These are phyloP conservation scores for Pleurotus djamor DNA, from an alignment of 768 basidiomycete genomes.

Conservation along the genomic window DNA sequence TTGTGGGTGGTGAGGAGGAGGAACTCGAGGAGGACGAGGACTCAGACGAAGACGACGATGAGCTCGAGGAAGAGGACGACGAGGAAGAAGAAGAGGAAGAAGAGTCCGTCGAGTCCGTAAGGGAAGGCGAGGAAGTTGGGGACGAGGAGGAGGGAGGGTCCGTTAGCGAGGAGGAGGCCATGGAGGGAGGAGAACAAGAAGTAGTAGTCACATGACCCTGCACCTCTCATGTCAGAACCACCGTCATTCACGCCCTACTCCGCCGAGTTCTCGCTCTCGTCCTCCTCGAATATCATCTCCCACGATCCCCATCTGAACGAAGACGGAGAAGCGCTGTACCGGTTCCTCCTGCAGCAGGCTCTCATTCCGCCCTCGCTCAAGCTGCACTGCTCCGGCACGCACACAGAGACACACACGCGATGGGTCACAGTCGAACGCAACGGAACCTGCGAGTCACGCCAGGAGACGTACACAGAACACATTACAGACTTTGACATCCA, in stretches of 20 bases:
- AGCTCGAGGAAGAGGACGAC: slow-evolving; percentile 18
- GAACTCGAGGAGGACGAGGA: slow-evolving; percentile 46
- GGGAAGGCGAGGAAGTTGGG: slow-evolving; percentile 10
- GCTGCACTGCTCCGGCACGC: slow-evolving; percentile 52
- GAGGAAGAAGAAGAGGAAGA: slow-evolving; percentile 19
- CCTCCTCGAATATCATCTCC: slow-evolving; percentile 53
- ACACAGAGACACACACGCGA: slow-evolving; percentile 50
- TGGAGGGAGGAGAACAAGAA: slow-evolving; percentile 7
- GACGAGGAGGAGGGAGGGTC: slow-evolving; percentile 2
- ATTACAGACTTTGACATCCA: slow-evolving; percentile 71
- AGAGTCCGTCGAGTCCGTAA: slow-evolving; percentile 6
- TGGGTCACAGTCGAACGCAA: slow-evolving; percentile 36
- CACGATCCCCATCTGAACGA: slow-evolving; percentile 70
- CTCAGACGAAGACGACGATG: slow-evolving; percentile 19
- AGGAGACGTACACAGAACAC: slow-evolving; percentile 55
- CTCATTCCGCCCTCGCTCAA: slow-evolving; percentile 38
- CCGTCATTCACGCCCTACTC: slow-evolving; percentile 63
- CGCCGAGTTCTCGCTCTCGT: slow-evolving; percentile 53
- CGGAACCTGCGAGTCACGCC: slow-evolving; percentile 29
- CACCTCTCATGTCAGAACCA: slow-evolving; percentile 24
- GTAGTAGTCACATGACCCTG: not conserved
- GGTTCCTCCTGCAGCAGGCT: slow-evolving; percentile 68
- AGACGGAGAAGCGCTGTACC: slow-evolving; percentile 72
- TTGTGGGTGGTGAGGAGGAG: slow-evolving; percentile 16
- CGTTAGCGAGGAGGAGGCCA: slow-evolving; percentile 10